These are phyloP conservation scores for Vaccinium macrocarpon DNA, from an alignment of 148 eudicot species.

Conservation along the genomic window DNA sequence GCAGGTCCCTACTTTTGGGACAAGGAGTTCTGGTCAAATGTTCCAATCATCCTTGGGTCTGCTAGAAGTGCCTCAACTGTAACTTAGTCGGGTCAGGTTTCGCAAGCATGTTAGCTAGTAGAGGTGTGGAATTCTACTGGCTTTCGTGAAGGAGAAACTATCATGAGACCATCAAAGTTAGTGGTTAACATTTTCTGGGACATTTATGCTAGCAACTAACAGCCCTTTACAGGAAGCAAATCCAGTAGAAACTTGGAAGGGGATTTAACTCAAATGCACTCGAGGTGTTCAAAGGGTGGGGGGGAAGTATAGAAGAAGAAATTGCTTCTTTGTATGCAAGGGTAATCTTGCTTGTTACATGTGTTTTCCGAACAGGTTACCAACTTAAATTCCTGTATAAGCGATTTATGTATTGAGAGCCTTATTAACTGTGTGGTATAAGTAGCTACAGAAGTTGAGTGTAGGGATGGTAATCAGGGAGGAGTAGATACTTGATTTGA, in stretches of 20 bases:
- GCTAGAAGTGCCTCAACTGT: background rate
- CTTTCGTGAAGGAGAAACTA: background rate
- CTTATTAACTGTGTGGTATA: background rate
- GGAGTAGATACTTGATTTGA: background rate
- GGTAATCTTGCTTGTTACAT: background rate
- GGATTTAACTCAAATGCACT: background rate
- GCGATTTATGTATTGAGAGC: background rate
- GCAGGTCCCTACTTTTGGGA: background rate
- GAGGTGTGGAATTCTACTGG: background rate
- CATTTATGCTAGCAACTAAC: too few species aligned
- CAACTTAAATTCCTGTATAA: background rate
- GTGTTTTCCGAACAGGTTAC: background rate
- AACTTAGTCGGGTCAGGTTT: background rate
- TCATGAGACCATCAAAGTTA: background rate
- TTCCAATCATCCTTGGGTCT: background rate
- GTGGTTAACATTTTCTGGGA: background rate
- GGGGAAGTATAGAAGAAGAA: background rate
- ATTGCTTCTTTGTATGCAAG: constrained; percentile 5
- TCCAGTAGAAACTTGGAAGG: background rate
- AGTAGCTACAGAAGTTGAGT: background rate
- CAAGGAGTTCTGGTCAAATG: background rate
- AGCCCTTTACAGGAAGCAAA: too few species aligned
- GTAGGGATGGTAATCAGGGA: background rate
- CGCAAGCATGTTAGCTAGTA: background rate
- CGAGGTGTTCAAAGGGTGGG: background rate